Base-by-base conservation (phyloP, 306 rosid species). In the Senna tora region DNA sequence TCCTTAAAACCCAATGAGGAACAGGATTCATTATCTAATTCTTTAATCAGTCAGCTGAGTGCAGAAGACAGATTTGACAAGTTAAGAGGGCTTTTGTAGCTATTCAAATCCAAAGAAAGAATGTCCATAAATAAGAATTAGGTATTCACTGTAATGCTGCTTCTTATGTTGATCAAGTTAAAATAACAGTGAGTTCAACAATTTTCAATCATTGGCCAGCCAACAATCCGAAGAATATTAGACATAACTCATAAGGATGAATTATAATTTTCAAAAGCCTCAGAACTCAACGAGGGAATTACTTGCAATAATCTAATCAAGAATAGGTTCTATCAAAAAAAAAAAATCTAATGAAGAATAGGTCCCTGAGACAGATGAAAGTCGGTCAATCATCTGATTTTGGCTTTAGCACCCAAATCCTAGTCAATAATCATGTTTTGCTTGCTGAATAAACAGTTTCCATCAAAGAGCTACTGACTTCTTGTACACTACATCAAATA, bases 371-470 rank as follows among this genome's bases (percentile, higher is more conserved):
- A 25, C 3, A 36, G 30, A 33, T 68, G 12, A 42, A 61, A 62
- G 71, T 63, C 33, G 25, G 9, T 11, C 46, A 60, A 39, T 59
- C 42, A 50, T 77, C 43, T 69, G 9, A 30, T 76, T 34, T 51
- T 46, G 50, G 46, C 74, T 19, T 19, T 56, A 56, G 51, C 50
- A 22, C 49, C 68, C 60, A 57, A 67, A 65, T 33, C 15, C 1
- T 67, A 49, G 42, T 32, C 43, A 50, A 13, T 19, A 51, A 51
- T 25, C 17, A 69, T 57, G 59, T 67, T 67, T 50, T 67, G 16
- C 77, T 67, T n/a, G 33, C 49, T 28, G 58, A n/a, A 32, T 13
- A 15, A 13, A 33, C n/a, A 43, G 61, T 54, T 64, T 54, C 17
- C 19, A 7, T 41, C 69, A 7, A 46, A 55, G 20, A 47, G 20